These are phyloP conservation scores for Vaccinium vitisidaea DNA, from an alignment of 148 eudicot species.

Conservation along the genomic window DNA sequence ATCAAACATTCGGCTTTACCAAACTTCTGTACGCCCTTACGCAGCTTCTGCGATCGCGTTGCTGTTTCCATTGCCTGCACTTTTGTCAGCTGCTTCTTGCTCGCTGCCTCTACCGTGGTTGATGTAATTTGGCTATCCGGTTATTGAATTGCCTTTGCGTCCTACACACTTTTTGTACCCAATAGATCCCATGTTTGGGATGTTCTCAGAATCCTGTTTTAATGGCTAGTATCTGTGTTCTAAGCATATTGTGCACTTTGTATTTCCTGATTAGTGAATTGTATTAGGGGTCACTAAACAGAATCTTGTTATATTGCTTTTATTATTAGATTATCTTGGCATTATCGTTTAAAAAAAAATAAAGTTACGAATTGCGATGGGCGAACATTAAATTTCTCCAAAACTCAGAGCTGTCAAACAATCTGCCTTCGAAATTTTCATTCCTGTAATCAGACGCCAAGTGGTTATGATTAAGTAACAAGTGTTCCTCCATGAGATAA, in stretches of 20 bases:
- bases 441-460: not conserved
- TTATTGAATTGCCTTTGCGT: constrained; percentile 21
- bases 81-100: constrained; percentile 69
- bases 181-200: not conserved
- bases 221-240: not conserved
- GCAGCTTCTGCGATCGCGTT: constrained; percentile 63
- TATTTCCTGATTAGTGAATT: not conserved
- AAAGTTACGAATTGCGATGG: not conserved
- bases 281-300: too few relatives aligned
- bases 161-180: not conserved
- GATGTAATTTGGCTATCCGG: constrained; percentile 70
- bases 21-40: constrained; percentile 86
- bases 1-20: constrained; percentile 82
- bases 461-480: too few relatives aligned
- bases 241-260: not conserved
- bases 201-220: not conserved
- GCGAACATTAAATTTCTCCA: not conserved
- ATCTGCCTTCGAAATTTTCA: not conserved
- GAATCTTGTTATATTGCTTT: not conserved
- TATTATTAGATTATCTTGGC: not conserved
- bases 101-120: constrained; percentile 61
- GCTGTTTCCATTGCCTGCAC: constrained; percentile 79
- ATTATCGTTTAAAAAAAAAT: not conserved
- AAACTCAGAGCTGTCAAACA: not conserved
- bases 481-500: too few relatives aligned